Base-by-base conservation (phyloP, 164 flowering plant genomes). In the Hamamelis virginiana region DNA sequence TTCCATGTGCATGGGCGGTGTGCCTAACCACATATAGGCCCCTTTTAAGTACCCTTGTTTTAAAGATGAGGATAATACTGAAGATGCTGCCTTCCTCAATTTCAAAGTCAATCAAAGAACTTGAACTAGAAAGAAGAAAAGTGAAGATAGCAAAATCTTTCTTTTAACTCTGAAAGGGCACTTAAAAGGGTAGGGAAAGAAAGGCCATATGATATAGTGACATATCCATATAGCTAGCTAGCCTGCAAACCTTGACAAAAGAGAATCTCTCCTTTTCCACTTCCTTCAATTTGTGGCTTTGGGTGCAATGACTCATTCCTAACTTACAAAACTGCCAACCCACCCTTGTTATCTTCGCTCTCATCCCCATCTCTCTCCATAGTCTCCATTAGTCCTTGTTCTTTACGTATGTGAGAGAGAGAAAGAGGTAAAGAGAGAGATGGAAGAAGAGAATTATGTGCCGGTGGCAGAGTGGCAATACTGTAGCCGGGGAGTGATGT, bases 221-320 rank as follows among this genome's bases (percentile, higher is more conserved):
- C 72, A 72, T 64, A 26, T 55, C 73, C 69, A 70, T 15, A 38
- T 6, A 64, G 67, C 69, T 67, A 43, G 61, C 71, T 6, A 64
- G 67, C 69, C 70, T 50, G 61, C 71, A 64, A 69, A 46, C 9
- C 66, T 75, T 78, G 78, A 71, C 78, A 75, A 78, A 73, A 77
- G 75, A 75, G 86, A 79, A 79, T 76, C 76, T 73, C 16, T 64
- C 59, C 41, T 64, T 58, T 26, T 74, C 64, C 68, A 60, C 67
- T 70, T 73, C 62, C 26, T 74, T n/a, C n/a, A n/a, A n/a, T n/a
- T 72, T 58, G 60, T 72, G 68, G 50, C 77, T 18, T 79, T 67
- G 79, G 67, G 56, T 67, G 76, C 77, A 79, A 75, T 79, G 75
- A 78, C 70, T 61, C 65, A 16, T 70, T 38, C 59, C 60, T 62